Base-by-base conservation (phyloP, 352 stramenopile species). In the Globisporangium takayamanum region DNA sequence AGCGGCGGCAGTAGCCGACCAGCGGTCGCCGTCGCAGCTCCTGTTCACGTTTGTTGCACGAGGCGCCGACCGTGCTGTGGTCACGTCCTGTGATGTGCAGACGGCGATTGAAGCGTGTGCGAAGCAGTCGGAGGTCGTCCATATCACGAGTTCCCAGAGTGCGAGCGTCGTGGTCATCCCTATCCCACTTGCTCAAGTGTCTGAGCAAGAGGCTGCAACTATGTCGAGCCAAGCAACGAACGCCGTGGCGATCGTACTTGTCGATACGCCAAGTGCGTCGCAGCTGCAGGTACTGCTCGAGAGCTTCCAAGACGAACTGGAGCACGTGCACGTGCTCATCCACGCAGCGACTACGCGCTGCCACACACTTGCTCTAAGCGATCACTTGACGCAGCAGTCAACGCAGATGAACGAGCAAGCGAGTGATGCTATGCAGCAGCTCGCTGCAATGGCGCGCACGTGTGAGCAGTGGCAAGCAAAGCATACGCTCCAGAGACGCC, bases 241-340 rank as follows among this genome's bases (percentile, higher is more conserved):
- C 28, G 12, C 36, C 6, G 56, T 45, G 1, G 48, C 55, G 0
- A 51, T 51, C 4, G 56, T 62, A 6, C 12, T 56, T 1, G 12
- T n/a, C 16, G 30, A 26, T 10, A 15, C 28, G 22, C n/a, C 26
- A n/a, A 16, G 3, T n/a, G 5, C 5, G n/a, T 22, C 6, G 8
- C 15, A 26, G 39, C 11, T 4, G 39, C 39, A n/a, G 12, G 12
- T 4, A 5, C 8, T n/a, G 15, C 39, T 30, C 48, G 41, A 18
- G 26, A 5, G 7, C 11, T 2, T 18, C 2, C 8, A 14, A 18
- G 2, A 8, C 6, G 46, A 66, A 25, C 22, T 66, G 14, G 20
- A 60, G 2, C 37, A 55, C 37, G 47, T 57, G 6, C 25, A 36
- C 10, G 18, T 52, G 18, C 47, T 66, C 5, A 28, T 60, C 30